A percentile compares a stretch with the other conserved stretches of the same genome.
Conservation (phyloP, 164 flowering plant genomes). For the Vitis vinifera region DNA sequence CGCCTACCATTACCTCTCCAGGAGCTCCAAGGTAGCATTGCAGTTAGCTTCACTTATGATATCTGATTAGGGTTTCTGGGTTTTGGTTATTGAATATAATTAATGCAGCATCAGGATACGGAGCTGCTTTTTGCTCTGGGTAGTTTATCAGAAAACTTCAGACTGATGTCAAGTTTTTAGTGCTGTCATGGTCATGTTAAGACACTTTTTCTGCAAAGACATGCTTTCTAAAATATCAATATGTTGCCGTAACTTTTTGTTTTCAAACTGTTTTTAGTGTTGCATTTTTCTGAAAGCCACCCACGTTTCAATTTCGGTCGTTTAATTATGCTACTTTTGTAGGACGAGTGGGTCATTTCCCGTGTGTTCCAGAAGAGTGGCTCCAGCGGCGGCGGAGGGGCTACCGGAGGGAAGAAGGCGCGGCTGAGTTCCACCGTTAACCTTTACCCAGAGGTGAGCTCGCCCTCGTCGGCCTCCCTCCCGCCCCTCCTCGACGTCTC, state of each 20-base stretch:
- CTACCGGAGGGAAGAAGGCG: slow-evolving; percentile 25
- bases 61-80: too few species aligned
- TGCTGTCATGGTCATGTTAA: too few species aligned
- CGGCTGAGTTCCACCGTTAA: slow-evolving; percentile 8
- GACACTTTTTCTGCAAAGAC: too few species aligned
- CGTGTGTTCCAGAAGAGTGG: slow-evolving; percentile 70
- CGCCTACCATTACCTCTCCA: slow-evolving; percentile 79
- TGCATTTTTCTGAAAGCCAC: too few species aligned
- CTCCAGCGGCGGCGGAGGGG: slow-evolving; percentile 15
- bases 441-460: slow-evolving; percentile 42
- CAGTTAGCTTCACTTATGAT: not conserved
- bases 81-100: too few species aligned
- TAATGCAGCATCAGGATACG: not conserved
- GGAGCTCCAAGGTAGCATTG: slow-evolving; percentile 64
- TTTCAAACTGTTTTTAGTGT: too few species aligned
- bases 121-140: not conserved
- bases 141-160: too few species aligned
- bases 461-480: slow-evolving; percentile 59
- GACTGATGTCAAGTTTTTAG: too few species aligned
- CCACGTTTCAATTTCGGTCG: too few species aligned
- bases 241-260: too few species aligned
- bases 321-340: not conserved
- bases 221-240: too few species aligned
- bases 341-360: slow-evolving; percentile 95
- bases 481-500: slow-evolving; percentile 59